These are phyloP conservation scores for Halteria grandinella DNA, from an alignment of 73 alveolate genomes.

Conservation along the genomic window DNA sequence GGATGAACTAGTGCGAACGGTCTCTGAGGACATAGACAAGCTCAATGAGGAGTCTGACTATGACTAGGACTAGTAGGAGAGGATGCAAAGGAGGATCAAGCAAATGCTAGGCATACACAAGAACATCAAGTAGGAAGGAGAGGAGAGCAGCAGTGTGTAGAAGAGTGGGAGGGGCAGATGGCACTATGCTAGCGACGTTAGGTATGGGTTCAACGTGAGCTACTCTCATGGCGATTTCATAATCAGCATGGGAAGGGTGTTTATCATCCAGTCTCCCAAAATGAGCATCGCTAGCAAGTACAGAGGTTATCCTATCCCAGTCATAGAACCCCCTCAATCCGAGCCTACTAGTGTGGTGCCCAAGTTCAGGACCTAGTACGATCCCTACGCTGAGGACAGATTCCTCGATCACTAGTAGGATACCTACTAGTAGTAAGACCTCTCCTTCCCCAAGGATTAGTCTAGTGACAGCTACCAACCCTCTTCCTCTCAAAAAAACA, in stretches of 20 bases:
- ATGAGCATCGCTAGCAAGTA: slow-evolving; percentile 11
- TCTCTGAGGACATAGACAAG: no score
- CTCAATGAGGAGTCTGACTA: no score
- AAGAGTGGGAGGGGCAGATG: slow-evolving; percentile 47
- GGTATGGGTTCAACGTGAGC: slow-evolving; percentile 41
- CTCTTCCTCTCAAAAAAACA: no score
- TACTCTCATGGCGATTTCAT: slow-evolving; percentile 28
- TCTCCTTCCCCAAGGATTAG: no score
- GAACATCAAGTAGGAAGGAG: slow-evolving; percentile 5
- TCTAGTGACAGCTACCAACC: no score
- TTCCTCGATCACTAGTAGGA: background rate
- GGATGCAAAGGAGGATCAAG: no score
- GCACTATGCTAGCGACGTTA: slow-evolving; percentile 25
- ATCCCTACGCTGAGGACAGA: background rate
- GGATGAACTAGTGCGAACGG: no score
- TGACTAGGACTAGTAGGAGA: no score
- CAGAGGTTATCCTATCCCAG: slow-evolving; percentile 37
- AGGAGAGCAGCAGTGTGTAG: background rate
- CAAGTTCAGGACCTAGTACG: background rate
- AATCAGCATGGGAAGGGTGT: slow-evolving; percentile 26
- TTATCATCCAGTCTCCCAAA: slow-evolving; percentile 25
- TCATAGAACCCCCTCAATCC: slow-evolving; percentile 18
- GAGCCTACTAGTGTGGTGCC: no score
- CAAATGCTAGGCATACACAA: no score
- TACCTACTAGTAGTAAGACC: no score